Conservation (phyloP, 495 filamentous ascomycete species). For the Clavariopsis aquatica region DNA sequence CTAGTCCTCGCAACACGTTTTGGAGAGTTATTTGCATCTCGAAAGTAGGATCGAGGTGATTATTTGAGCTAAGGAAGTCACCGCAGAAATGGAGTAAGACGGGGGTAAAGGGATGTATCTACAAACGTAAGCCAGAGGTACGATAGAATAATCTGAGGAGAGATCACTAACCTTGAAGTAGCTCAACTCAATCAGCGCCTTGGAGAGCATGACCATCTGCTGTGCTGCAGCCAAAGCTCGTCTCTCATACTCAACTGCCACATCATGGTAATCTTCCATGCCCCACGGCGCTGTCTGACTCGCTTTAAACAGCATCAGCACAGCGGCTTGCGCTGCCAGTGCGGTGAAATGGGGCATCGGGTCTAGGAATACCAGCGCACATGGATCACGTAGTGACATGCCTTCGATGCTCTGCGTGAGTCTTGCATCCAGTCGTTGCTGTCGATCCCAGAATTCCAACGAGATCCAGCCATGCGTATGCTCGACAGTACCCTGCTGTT, state of each 20-base stretch:
- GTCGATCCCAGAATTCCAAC: background rate
- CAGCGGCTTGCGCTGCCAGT: background rate
- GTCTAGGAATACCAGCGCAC: background rate
- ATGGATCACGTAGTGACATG: background rate
- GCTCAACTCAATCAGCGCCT: background rate
- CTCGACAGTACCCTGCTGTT: conserved; percentile 1
- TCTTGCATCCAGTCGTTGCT: background rate
- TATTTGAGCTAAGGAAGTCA: background rate
- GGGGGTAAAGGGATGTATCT: background rate
- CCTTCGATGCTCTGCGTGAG: background rate
- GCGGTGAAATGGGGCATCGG: background rate
- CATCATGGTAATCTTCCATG: background rate
- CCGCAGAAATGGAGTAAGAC: background rate
- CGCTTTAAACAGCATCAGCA: background rate
- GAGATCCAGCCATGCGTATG: background rate
- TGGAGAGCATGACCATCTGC: background rate
- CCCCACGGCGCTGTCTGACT: background rate
- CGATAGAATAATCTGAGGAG: background rate
- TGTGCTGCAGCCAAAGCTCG: background rate
- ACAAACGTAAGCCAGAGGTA: too few relatives aligned
- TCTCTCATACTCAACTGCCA: background rate
- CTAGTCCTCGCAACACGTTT: background rate
- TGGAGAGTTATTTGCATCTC: background rate
- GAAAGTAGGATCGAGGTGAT: background rate
- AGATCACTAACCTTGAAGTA: background rate